Evolutionary conservation across 768 basidiomycete genomes (phyloP).

Genomic region (Clathrus columnatus): DNA sequence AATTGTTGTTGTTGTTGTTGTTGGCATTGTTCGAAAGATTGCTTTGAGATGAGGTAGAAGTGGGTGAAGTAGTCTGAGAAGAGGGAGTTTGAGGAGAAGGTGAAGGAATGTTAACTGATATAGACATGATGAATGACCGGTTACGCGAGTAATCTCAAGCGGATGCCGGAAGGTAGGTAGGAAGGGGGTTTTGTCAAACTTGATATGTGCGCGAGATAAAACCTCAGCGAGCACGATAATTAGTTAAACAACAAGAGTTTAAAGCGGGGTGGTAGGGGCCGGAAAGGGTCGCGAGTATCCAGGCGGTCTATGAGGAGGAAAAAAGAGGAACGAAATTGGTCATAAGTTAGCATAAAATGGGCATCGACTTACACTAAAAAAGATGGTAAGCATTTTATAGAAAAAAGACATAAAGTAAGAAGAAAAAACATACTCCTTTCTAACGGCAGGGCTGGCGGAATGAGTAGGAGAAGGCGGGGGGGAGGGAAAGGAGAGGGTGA

Average conservation of each 20-base stretch:
- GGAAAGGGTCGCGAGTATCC: slow-evolving; percentile 85
- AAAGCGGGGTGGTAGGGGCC: slow-evolving; percentile 48
- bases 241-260: too few species aligned
- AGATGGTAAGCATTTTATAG: neutral
- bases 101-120: slow-evolving; percentile 13
- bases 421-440: slow-evolving; percentile 5
- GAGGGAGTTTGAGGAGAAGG: slow-evolving; percentile 2
- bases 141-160: slow-evolving; percentile 7
- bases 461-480: neutral
- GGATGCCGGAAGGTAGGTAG: slow-evolving; percentile 8
- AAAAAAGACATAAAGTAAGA: neutral
- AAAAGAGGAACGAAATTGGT: neutral
- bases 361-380: neutral
- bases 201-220: slow-evolving; percentile 16
- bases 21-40: slow-evolving; percentile 11
- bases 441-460: slow-evolving; percentile 9
- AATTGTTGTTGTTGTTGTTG: slow-evolving; percentile 2
- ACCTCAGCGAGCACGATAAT: neutral
- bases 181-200: slow-evolving; percentile 18
- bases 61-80: slow-evolving; percentile 18
- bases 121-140: slow-evolving; percentile 12
- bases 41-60: slow-evolving; percentile 13
- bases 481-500: neutral
- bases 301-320: slow-evolving; percentile 3
- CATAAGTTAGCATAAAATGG: neutral